Conservation (phyloP, 2,329 filamentous ascomycete species). For the Ophiocordyceps camponoti-floridani region DNA sequence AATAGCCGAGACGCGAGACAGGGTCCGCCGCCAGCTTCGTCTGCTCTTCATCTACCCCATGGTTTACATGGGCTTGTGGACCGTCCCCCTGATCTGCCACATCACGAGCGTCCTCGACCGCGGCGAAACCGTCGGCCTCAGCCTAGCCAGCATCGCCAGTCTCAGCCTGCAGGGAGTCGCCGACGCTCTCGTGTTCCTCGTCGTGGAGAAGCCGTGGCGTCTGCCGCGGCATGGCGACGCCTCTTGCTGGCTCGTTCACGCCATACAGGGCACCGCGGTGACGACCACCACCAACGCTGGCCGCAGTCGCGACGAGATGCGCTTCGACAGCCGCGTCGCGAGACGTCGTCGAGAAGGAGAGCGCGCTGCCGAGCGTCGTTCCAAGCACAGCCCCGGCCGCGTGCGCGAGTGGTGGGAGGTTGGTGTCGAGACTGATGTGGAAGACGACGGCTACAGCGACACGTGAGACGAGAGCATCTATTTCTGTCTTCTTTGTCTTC, state of each 20-base stretch:
- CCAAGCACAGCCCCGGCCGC: conserved; percentile 3
- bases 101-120: conserved; percentile 19
- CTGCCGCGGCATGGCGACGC: conserved; percentile 5
- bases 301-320: conserved; percentile 33
- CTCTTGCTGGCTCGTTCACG: not conserved
- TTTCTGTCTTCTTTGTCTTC: not conserved
- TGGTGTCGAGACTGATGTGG: conserved; percentile 1
- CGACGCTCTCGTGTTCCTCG: conserved; percentile 49
- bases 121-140: conserved; percentile 35
- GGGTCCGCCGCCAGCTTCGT: conserved; percentile 49
- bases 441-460: not conserved
- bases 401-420: conserved; percentile 14
- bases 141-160: conserved; percentile 35
- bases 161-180: conserved; percentile 48
- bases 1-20: conserved; percentile 25
- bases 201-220: conserved; percentile 53
- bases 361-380: conserved; percentile 14
- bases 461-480: not conserved
- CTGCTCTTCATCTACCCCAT: conserved; percentile 61
- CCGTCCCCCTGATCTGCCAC: conserved; percentile 51
- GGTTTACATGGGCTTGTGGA: conserved; percentile 55
- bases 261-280: conserved; percentile 1
- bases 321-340: conserved; percentile 28
- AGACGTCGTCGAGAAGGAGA: conserved; percentile 30
- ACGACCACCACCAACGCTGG: conserved; percentile 13